These are phyloP conservation scores for Grammothele lineata DNA, from an alignment of 768 basidiomycete genomes.

Conservation along the genomic window DNA sequence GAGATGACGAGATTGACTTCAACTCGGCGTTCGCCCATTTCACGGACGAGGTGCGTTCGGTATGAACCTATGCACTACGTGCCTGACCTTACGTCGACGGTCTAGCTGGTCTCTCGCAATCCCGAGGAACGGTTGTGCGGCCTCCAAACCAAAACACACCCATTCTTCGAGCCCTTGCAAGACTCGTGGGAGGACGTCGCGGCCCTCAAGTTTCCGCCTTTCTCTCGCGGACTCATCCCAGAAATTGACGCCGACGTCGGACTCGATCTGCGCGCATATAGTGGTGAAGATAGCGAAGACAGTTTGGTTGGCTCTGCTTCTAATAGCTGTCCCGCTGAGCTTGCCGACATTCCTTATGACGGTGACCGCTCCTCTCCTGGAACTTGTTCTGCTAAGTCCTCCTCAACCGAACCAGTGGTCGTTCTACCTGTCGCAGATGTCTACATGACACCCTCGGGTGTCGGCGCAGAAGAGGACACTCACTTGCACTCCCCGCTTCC, in stretches of 20 bases:
- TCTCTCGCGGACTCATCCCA: conserved; percentile 2
- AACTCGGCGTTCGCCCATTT: conserved; percentile 2
- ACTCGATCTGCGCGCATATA: conserved; percentile 11
- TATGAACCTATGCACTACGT: neutral
- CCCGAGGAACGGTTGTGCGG: conserved; percentile 9
- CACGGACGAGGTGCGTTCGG: neutral
- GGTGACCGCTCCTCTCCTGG: neutral
- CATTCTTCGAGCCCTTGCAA: conserved; percentile 7
- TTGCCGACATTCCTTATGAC: conserved; percentile 7
- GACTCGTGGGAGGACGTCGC: conserved; percentile 14
- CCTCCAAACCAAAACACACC: neutral
- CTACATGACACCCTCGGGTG: too few relatives aligned
- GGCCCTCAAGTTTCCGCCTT: conserved; percentile 3
- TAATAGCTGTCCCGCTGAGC: neutral
- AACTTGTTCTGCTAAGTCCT: too few relatives aligned
- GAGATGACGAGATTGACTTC: too few relatives aligned
- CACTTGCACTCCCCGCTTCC: too few relatives aligned
- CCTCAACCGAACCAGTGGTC: too few relatives aligned
- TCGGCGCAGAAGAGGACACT: too few relatives aligned
- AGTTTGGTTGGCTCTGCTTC: neutral
- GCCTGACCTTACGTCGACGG: neutral
- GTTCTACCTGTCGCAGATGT: too few relatives aligned
- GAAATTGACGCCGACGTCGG: conserved; percentile 6
- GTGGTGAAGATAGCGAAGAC: conserved; percentile 7
- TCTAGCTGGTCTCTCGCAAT: conserved; percentile 1